Percentiles rank a stretch among this genome's conserved stretches.
phyloP scores from a whole-genome alignment of 1,284 basidiomycete species.

The Cryptococcus sp. region DNA sequence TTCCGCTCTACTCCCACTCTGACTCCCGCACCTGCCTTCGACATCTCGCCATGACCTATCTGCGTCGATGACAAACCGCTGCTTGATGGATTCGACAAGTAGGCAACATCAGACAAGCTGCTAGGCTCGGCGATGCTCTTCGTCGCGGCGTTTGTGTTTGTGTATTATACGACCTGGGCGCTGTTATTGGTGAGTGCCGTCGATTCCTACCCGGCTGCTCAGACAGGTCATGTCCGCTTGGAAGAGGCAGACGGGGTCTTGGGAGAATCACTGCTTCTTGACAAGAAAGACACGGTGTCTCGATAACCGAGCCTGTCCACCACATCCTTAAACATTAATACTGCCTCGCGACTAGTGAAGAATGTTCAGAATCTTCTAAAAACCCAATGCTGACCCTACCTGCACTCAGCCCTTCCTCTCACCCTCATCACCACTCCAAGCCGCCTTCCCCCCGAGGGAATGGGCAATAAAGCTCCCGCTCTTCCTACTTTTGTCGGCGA shows the following conservation, averaged over 20 bases:
- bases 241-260: neutral
- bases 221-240: neutral
- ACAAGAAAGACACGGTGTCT: too few relatives aligned
- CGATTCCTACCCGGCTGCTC: neutral
- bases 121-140: slow-evolving; percentile 79
- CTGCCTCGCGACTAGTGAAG: too few relatives aligned
- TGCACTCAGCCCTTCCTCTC: slow-evolving; percentile 77
- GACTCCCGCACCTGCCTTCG: neutral
- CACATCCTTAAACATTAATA: too few relatives aligned
- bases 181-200: slow-evolving; percentile 69
- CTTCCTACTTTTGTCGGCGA: slow-evolving; percentile 73
- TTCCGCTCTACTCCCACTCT: neutral
- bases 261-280: too few relatives aligned
- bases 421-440: slow-evolving; percentile 68
- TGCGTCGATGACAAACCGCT: too few relatives aligned
- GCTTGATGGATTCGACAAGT: neutral
- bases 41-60: slow-evolving; percentile 2
- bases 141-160: slow-evolving; percentile 72
- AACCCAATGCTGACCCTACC: slow-evolving; percentile 8
- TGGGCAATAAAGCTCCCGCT: slow-evolving; percentile 88
- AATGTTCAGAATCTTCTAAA: too few relatives aligned
- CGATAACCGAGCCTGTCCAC: too few relatives aligned
- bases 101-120: slow-evolving; percentile 79
- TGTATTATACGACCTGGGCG: slow-evolving; percentile 90
- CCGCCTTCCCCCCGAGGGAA: slow-evolving; percentile 79